phyloP scores from a whole-genome alignment of 139 green algal species.

The Chlorokybus atmophyticus region DNA sequence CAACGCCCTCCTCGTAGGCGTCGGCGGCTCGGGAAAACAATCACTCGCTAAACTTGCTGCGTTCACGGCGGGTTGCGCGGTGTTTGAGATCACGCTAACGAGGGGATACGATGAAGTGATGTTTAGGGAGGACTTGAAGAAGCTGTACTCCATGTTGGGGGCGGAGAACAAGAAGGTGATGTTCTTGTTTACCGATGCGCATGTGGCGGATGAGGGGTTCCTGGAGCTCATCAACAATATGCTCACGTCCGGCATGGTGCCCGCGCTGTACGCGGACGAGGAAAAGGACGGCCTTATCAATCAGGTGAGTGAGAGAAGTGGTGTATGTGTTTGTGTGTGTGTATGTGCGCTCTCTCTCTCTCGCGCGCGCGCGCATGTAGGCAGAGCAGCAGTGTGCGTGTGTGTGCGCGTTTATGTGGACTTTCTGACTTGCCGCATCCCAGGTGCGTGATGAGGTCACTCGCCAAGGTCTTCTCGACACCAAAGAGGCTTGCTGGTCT shows the following conservation, averaged over 20 bases:
- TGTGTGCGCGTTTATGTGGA: constrained; percentile 15
- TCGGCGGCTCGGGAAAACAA: constrained; percentile 47
- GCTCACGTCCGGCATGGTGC: constrained; percentile 71
- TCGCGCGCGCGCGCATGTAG: too few relatives aligned
- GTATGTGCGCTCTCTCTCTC: too few relatives aligned
- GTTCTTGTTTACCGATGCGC: constrained; percentile 72
- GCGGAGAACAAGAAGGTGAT: constrained; percentile 55
- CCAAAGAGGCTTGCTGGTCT: constrained; percentile 56
- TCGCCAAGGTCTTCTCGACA: constrained; percentile 35
- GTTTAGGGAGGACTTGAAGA: constrained; percentile 73
- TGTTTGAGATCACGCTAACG: constrained; percentile 77
- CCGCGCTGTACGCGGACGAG: constrained; percentile 60
- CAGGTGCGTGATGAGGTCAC: constrained; percentile 36
- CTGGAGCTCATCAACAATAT: constrained; percentile 83
- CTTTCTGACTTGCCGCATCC: constrained; percentile 6
- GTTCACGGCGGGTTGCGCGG: constrained; percentile 47
- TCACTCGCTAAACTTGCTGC: constrained; percentile 39
- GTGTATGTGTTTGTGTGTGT: too few relatives aligned
- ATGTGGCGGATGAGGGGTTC: constrained; percentile 72
- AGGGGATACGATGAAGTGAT: constrained; percentile 64
- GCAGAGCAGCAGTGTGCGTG: too few relatives aligned
- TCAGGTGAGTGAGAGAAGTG: too few relatives aligned
- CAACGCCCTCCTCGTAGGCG: constrained; percentile 48
- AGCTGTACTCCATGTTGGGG: constrained; percentile 57
- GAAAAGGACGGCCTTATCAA: constrained; percentile 60